Percentiles rank a stretch among this genome's conserved stretches.
These are phyloP conservation scores for Quambalaria eucalypti DNA, from an alignment of 1,284 basidiomycete genomes.

Conservation along the genomic window DNA sequence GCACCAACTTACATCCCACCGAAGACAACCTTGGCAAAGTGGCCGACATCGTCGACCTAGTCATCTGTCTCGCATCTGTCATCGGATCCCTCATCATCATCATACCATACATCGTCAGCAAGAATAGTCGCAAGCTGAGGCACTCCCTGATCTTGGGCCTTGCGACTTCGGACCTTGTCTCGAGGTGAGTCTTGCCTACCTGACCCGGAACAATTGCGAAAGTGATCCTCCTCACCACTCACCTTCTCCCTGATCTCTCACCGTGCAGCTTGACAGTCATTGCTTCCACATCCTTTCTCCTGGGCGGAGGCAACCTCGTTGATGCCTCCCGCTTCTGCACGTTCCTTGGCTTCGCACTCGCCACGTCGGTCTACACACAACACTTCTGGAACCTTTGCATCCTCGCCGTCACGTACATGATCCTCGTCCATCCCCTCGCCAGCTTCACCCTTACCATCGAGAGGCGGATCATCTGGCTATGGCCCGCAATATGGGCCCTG, in stretches of 20 bases:
- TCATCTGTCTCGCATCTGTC: slow-evolving; percentile 29
- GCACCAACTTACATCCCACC: too few species aligned
- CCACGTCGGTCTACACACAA: slow-evolving; percentile 30
- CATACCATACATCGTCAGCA: slow-evolving; percentile 24
- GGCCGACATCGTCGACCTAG: slow-evolving; percentile 27
- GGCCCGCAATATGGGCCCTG: slow-evolving; percentile 31
- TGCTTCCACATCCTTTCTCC: slow-evolving; percentile 19
- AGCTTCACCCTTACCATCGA: slow-evolving; percentile 26
- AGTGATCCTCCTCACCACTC: background rate
- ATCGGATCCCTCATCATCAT: slow-evolving; percentile 32
- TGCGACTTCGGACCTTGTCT: slow-evolving; percentile 30
- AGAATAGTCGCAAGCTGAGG: slow-evolving; percentile 25
- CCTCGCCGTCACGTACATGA: slow-evolving; percentile 36
- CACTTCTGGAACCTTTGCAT: slow-evolving; percentile 38
- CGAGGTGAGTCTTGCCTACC: slow-evolving; percentile 11
- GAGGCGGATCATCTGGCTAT: slow-evolving; percentile 26
- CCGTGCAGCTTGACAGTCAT: slow-evolving; percentile 19
- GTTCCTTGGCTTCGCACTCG: slow-evolving; percentile 25
- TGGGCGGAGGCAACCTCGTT: slow-evolving; percentile 22
- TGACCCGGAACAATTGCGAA: slow-evolving; percentile 3
- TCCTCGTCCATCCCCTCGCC: slow-evolving; percentile 34
- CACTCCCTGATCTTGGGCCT: slow-evolving; percentile 36
- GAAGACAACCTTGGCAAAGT: background rate
- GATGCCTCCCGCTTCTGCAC: slow-evolving; percentile 14
- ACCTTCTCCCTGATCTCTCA: background rate